Percentiles rank a stretch among this genome's conserved stretches.
These are phyloP conservation scores for Anaeromyces robustus DNA, from an alignment of 192 early-diverging fungal genomes.

Conservation along the genomic window DNA sequence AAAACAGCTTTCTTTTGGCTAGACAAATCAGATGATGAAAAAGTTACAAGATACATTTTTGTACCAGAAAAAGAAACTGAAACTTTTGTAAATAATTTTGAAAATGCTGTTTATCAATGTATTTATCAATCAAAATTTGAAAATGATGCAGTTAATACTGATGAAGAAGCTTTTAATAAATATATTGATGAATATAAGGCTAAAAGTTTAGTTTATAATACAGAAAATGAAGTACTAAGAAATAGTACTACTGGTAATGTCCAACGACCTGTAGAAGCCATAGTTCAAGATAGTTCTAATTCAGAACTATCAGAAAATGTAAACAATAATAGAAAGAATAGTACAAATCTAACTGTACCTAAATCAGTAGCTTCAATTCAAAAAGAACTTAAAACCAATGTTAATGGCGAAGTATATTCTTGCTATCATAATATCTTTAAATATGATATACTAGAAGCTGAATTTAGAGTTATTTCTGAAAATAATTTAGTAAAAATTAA, in stretches of 20 bases:
- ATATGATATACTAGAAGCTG: neutral
- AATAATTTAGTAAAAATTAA: conserved; percentile 16
- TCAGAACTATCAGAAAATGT: too few relatives aligned
- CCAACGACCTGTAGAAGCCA: too few relatives aligned
- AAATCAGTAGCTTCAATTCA: neutral
- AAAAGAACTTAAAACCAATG: neutral
- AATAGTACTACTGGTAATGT: neutral
- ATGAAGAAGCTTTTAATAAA: conserved; percentile 28
- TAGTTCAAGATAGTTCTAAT: neutral
- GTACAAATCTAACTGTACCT: neutral
- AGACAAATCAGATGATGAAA: conserved; percentile 23
- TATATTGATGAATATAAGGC: conserved; percentile 16
- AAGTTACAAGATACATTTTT: conserved; percentile 20
- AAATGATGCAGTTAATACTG: conserved; percentile 23
- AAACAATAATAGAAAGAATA: too few relatives aligned
- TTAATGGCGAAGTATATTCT: neutral
- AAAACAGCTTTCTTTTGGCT: conserved; percentile 26
- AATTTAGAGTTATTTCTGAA: neutral
- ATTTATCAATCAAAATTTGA: conserved; percentile 43
- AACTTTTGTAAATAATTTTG: conserved; percentile 27
- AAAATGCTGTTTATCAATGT: conserved; percentile 40
- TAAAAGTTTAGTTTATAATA: neutral
- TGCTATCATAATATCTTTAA: neutral
- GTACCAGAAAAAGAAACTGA: conserved; percentile 16
- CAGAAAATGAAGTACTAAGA: conserved; percentile 3